Percentiles rank a stretch among this genome's conserved stretches.
phyloP scores from a whole-genome alignment of 1,284 basidiomycete genomes.

The Albatrellus sp. region DNA sequence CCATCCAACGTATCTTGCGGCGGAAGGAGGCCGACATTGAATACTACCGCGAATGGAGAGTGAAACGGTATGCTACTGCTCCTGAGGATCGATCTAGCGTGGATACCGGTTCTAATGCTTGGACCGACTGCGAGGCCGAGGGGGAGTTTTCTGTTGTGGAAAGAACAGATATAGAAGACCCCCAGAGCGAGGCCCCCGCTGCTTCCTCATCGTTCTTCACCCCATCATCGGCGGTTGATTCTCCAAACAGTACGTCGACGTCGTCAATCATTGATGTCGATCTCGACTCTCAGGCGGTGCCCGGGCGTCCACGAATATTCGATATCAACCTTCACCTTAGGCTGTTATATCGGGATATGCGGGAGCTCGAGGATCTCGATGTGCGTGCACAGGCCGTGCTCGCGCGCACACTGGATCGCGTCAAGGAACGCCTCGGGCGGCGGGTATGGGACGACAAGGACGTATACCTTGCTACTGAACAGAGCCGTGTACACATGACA shows the following conservation, averaged over 20 bases:
- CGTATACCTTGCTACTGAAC: conserved; percentile 33
- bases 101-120: background rate
- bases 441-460: conserved; percentile 52
- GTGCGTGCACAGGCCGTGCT: conserved; percentile 28
- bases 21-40: background rate
- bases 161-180: too few species aligned
- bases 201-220: background rate
- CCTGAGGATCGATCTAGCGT: background rate
- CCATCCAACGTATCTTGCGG: conserved; percentile 20
- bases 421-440: conserved; percentile 58
- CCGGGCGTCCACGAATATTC: conserved; percentile 27
- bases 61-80: background rate
- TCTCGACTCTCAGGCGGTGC: conserved; percentile 12
- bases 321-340: conserved; percentile 41
- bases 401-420: conserved; percentile 39
- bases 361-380: conserved; percentile 32
- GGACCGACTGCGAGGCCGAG: background rate
- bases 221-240: background rate
- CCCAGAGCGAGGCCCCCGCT: too few species aligned
- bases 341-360: conserved; percentile 40
- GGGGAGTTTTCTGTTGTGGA: background rate
- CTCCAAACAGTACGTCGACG: background rate
- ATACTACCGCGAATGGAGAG: conserved; percentile 2
- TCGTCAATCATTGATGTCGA: conserved; percentile 21
- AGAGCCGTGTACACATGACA: conserved; percentile 18